phyloP scores from a whole-genome alignment of 306 rosid genomes.

The Fragaria iinumae region DNA sequence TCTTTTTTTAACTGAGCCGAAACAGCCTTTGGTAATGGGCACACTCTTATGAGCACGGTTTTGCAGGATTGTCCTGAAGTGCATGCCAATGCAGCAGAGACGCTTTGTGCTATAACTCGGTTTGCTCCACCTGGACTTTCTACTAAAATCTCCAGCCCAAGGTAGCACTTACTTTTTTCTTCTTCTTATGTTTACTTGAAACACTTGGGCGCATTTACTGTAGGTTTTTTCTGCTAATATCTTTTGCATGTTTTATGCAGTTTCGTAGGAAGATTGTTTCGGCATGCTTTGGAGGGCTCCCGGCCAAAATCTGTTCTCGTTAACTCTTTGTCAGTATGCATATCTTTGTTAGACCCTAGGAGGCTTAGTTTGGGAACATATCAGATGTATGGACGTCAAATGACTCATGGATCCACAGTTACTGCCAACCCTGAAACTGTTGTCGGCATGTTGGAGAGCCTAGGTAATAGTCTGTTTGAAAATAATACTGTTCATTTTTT shows the following conservation, averaged over 20 bases:
- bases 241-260: constrained; percentile 43
- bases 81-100: constrained; percentile 94
- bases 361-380: constrained; percentile 65
- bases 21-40: not conserved
- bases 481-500: not conserved
- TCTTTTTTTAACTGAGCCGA: not conserved
- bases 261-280: constrained; percentile 84
- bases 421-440: constrained; percentile 87
- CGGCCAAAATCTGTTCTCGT: constrained; percentile 93
- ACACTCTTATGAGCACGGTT: constrained; percentile 17
- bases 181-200: not conserved
- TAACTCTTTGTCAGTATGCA: constrained; percentile 87
- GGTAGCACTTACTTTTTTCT: constrained; percentile 39
- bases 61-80: constrained; percentile 91
- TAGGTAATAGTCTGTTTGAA: constrained; percentile 40
- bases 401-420: constrained; percentile 52
- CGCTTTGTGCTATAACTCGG: constrained; percentile 91
- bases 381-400: constrained; percentile 70
- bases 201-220: not conserved
- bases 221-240: constrained; percentile 18
- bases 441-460: constrained; percentile 96
- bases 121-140: constrained; percentile 93
- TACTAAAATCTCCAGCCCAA: constrained; percentile 77
- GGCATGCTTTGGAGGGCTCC: constrained; percentile 86
- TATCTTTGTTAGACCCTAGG: constrained; percentile 93